Evolutionary conservation across 1,284 basidiomycete species (phyloP).

Genomic region (Farysia itapuensis): DNA sequence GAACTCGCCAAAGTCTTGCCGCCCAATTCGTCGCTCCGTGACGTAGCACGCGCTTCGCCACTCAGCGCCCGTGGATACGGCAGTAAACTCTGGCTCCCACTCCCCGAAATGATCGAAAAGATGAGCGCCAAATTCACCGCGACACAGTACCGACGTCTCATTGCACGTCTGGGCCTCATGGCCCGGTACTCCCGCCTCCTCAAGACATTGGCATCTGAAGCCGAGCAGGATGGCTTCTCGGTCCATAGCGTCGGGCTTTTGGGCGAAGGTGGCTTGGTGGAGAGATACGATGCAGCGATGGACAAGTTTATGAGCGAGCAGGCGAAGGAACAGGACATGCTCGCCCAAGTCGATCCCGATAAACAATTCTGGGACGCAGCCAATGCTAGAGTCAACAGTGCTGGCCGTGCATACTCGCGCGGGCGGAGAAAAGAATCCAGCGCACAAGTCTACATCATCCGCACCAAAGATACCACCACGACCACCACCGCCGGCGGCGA

Average conservation of each 20-base stretch:
- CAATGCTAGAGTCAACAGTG: constrained; percentile 19
- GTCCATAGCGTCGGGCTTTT: background rate
- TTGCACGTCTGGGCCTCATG: constrained; percentile 71
- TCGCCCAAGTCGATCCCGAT: constrained; percentile 15
- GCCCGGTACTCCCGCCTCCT: constrained; percentile 69
- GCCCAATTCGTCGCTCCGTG: constrained; percentile 74
- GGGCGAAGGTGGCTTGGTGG: constrained; percentile 11
- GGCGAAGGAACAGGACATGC: constrained; percentile 14
- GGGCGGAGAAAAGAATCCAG: constrained; percentile 52
- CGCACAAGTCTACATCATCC: constrained; percentile 83
- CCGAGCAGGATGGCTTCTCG: background rate
- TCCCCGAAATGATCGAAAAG: constrained; percentile 66
- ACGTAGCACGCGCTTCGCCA: no score
- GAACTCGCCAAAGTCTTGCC: constrained; percentile 72
- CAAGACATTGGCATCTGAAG: background rate
- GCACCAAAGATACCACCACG: constrained; percentile 65
- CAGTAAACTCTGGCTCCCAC: constrained; percentile 67
- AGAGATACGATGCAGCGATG: constrained; percentile 33
- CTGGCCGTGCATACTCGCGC: constrained; percentile 41
- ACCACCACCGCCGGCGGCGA: constrained; percentile 23
- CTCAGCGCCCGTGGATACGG: constrained; percentile 42
- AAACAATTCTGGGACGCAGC: constrained; percentile 5
- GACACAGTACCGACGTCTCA: constrained; percentile 72
- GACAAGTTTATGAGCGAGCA: constrained; percentile 39
- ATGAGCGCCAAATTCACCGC: constrained; percentile 71